These are phyloP conservation scores for Xerocomellus dryophilus DNA, from an alignment of 768 basidiomycete genomes.

Conservation along the genomic window DNA sequence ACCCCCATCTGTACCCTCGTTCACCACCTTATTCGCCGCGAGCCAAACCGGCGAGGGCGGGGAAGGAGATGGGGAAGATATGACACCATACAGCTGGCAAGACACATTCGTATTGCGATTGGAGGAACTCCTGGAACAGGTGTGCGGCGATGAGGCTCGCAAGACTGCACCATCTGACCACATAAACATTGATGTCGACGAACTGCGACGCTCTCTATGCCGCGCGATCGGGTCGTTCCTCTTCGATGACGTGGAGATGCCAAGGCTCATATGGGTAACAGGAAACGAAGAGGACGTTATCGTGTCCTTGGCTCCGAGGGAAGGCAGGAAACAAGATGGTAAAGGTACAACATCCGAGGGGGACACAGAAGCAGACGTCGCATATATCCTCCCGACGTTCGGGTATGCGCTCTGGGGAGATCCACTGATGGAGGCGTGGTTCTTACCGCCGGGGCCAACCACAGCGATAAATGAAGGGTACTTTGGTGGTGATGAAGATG, in stretches of 20 bases:
- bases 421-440: slow-evolving; percentile 66
- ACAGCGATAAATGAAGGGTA: slow-evolving; percentile 62
- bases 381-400: slow-evolving; percentile 40
- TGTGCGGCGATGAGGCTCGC: slow-evolving; percentile 30
- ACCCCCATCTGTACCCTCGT: slow-evolving; percentile 29
- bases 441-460: slow-evolving; percentile 48
- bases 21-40: slow-evolving; percentile 7
- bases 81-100: slow-evolving; percentile 62
- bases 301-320: slow-evolving; percentile 36
- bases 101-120: slow-evolving; percentile 63
- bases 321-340: not conserved
- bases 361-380: slow-evolving; percentile 26
- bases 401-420: slow-evolving; percentile 71
- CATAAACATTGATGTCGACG: slow-evolving; percentile 31
- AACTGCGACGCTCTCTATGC: slow-evolving; percentile 50
- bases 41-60: slow-evolving; percentile 4
- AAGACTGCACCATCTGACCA: slow-evolving; percentile 4
- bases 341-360: slow-evolving; percentile 10
- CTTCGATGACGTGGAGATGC: slow-evolving; percentile 75
- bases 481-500: slow-evolving; percentile 42
- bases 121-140: slow-evolving; percentile 52
- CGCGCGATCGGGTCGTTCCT: slow-evolving; percentile 74
- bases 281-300: slow-evolving; percentile 58
- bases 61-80: slow-evolving; percentile 22
- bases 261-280: slow-evolving; percentile 63